Evolutionary conservation across 2,329 filamentous ascomycete genomes (phyloP), one percentile per base, ranked within the genome.

Genomic region (Hirsutella rhossiliensis): DNA sequence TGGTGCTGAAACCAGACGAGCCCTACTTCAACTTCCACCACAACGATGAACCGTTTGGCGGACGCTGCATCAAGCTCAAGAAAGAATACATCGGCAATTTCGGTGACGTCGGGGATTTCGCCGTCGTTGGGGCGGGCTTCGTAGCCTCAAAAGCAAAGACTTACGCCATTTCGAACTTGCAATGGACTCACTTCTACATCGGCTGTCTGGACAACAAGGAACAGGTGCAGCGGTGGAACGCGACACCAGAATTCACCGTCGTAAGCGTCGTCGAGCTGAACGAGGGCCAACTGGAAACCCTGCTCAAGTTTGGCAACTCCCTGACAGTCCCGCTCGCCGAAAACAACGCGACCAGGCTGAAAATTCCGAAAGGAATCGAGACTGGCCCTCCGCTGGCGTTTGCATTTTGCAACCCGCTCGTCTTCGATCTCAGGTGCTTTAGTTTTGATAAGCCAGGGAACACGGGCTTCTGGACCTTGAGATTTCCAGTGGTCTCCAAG

Each of bases 31-130:
- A 76, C 44, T 76, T 72, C 50, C 56, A 48, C 28, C 54, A 54
- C 38, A 53, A 50, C 39, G 52, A 53, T 37, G 52, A 63, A 52
- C 49, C 68, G 28, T 67, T 65, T 46, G 56, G 61, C 3, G 67
- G 67, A 13, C 69, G 66, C 45, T 83, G 79, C 57, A 85, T 95
- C 55, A 95, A 95, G 62, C 62, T 95, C 37, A 95, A 95, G 61
- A 87, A 87, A 54, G 86, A 92, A 55, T 94, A 94, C 54, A 64
- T 94, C 32, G 71, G 74, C 23, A 78, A 78, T 3, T 77, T 90
- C 56, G 87, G 87, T 1, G 88, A 94, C 47, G 78, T 87, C 28
- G 84, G 84, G 11, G 89, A 95, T 58, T 85, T 95, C 56, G 81
- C 84, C 2, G 72, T 90, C 2, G 67, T 95, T 3, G 88, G 86